Evolutionary conservation across 1,284 basidiomycete species (phyloP).

Genomic region (Puccinia triticina): DNA sequence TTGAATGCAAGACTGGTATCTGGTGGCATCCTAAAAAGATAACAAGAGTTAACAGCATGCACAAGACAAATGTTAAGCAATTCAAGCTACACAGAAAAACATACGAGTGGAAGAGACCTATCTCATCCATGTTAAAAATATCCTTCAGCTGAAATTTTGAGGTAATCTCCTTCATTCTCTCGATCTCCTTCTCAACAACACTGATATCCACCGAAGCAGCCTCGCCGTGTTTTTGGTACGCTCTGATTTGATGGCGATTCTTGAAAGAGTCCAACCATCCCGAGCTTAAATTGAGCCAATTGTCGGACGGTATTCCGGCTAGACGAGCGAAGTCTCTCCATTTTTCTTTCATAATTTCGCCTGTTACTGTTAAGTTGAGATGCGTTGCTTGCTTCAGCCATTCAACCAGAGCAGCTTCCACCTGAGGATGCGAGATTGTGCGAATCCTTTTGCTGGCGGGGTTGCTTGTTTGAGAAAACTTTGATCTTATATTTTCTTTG

Average conservation of each 20-base stretch:
- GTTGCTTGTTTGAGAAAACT: background rate
- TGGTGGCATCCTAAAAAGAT: slow-evolving; percentile 11
- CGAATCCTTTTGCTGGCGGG: background rate
- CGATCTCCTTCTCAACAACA: background rate
- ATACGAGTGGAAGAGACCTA: slow-evolving; percentile 20
- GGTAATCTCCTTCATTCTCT: slow-evolving; percentile 1
- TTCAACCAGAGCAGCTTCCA: background rate
- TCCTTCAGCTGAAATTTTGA: background rate
- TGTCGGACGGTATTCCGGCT: background rate
- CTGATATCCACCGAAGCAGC: slow-evolving; percentile 2
- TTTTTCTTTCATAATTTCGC: slow-evolving; percentile 10
- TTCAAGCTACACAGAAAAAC: background rate
- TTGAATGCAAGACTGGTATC: slow-evolving; percentile 19
- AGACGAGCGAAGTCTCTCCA: slow-evolving; percentile 43
- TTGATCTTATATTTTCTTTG: slow-evolving; percentile 17
- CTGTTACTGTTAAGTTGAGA: background rate
- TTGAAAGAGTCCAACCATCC: slow-evolving; percentile 41
- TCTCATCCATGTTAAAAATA: no score
- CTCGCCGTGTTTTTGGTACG: slow-evolving; percentile 11
- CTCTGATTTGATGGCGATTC: background rate
- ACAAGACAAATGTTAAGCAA: background rate
- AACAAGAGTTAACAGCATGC: background rate
- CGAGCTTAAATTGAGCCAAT: slow-evolving; percentile 22
- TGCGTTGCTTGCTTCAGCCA: slow-evolving; percentile 7
- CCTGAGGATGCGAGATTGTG: background rate